Evolutionary conservation across 139 green algal genomes (phyloP), one percentile per base, ranked within the genome.

Genomic region (Chlamydomonas schloesseri): DNA sequence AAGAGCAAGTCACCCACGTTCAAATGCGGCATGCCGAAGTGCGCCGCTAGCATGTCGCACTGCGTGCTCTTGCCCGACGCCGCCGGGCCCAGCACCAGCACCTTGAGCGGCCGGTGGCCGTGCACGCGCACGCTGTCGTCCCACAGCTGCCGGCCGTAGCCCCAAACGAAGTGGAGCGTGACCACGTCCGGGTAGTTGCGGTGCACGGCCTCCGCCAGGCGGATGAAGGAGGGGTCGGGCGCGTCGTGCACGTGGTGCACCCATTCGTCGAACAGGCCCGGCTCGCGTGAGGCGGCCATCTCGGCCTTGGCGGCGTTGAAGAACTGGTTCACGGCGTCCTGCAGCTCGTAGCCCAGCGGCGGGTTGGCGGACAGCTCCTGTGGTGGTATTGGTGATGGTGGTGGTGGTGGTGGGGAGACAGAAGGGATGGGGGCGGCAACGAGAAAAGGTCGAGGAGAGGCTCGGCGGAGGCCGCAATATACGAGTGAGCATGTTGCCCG

Each of bases 61-160:
- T 92, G 88, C 34, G 88, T 95, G 57, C 84, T 95, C 88, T 97
- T 97, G 81, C 95, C 95, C 18, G 77, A 83, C 0, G 84, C 91
- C 1, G 92, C 94, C 15, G 95, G 93, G 10, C 95, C 95, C 69
- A 97, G 82, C 58, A 96, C 83, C 53, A 96, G 91, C 33, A 93
- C 87, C 1, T 84, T 81, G 82, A 96, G 88, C 34, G 94, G 90
- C 69, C 91, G 89, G 36, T 88, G 68, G 0, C 95, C 95, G 80
- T 96, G 89, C 23, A 84, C 58, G 14, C 95, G 88, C 46, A 72
- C 74, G 11, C 37, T 13, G 3, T 81, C 34, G 89, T 97, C 95
- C 94, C 94, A 97, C 64, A 95, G 86, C 26, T 88, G 88, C 15
- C 93, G 88, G 9, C 95, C 95, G 74, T 94, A 96, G 69, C 95